Evolutionary conservation across 257 asterid genomes (phyloP), one percentile per base, ranked within the genome.

Genomic region (Phtheirospermum japonicum): DNA sequence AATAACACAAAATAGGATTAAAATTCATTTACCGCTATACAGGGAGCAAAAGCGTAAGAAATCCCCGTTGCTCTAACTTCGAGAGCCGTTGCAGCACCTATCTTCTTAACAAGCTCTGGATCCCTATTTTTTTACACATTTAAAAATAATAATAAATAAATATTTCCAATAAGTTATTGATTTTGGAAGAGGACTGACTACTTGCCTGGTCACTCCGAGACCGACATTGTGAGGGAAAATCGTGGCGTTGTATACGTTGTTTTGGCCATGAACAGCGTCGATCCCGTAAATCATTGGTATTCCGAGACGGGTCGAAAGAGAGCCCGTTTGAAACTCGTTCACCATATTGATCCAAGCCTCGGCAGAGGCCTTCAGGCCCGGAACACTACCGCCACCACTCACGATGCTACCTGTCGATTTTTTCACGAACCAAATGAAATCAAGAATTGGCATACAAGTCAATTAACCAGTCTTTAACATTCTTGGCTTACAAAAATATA

Each of bases 151-250:
- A 46, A 17, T 6, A 48, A 6, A 14, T 4, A 48, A 48, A 17
- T 18, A 6, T 13, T 14, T 43, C 12, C 6, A 0, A 14, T 6
- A 6, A 36, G 11, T 6, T 9, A 36, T 59, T 58, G 60, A 54
- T 53, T 18, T 50, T 0, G 37, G 39, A 51, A 53, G 28, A 9
- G 42, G 11, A 6, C 42, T 11, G 65, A 61, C 28, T 23, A 31
- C 84, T 71, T 77, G 78, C 85, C 89, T 82, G 4, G 89, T 79
- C 4, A 60, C 85, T 40, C 89, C 85, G n/a, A 82, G 79, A 0
- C 89, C 89, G 31, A 82, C 75, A 65, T 82, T 82, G 76, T 82
- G 89, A 26, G 90, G 89, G 63, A 80, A 83, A 37, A 83, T 80
- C 2, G 90, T 83, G 19, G 90, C 86, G 0, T 67, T 76, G 52